phyloP scores from a whole-genome alignment of 192 early-diverging fungal species.

The Backusella tarrabulga region DNA sequence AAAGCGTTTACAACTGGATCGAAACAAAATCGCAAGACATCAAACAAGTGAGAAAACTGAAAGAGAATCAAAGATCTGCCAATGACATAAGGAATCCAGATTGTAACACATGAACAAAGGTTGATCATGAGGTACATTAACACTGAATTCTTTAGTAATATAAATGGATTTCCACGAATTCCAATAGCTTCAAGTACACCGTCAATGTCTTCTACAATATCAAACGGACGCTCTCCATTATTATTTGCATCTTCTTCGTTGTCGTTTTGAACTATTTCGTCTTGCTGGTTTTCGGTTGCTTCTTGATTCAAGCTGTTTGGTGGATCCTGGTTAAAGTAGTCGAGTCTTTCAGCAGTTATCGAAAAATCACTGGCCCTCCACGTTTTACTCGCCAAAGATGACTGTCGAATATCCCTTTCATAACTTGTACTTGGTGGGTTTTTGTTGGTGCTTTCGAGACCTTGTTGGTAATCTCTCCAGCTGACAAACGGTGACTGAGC shows the following conservation, averaged over 20 bases:
- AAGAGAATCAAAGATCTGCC: constrained; percentile 50
- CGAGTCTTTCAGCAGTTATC: not conserved
- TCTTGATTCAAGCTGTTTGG: not conserved
- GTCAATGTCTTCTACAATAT: constrained; percentile 62
- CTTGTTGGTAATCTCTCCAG: constrained; percentile 19
- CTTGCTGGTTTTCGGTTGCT: not conserved
- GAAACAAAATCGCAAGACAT: not conserved
- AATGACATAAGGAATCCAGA: constrained; percentile 73
- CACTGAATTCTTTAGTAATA: constrained; percentile 75
- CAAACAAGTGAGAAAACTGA: not conserved
- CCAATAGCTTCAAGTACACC: constrained; percentile 85
- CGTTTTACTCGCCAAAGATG: not conserved
- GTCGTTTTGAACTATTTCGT: not conserved
- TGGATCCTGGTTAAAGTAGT: not conserved
- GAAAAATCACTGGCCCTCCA: constrained; percentile 1
- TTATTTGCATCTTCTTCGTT: constrained; percentile 17
- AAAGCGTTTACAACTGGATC: not conserved
- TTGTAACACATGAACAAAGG: constrained; percentile 61
- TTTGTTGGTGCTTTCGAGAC: not conserved
- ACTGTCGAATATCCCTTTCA: not conserved
- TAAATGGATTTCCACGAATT: constrained; percentile 75
- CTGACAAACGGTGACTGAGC: constrained; percentile 10
- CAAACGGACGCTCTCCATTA: constrained; percentile 39
- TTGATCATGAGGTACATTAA: constrained; percentile 73
- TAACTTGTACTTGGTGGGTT: not conserved